Evolutionary conservation across 345 rosid species (phyloP).

Genomic region (Gossypium arboreum): DNA sequence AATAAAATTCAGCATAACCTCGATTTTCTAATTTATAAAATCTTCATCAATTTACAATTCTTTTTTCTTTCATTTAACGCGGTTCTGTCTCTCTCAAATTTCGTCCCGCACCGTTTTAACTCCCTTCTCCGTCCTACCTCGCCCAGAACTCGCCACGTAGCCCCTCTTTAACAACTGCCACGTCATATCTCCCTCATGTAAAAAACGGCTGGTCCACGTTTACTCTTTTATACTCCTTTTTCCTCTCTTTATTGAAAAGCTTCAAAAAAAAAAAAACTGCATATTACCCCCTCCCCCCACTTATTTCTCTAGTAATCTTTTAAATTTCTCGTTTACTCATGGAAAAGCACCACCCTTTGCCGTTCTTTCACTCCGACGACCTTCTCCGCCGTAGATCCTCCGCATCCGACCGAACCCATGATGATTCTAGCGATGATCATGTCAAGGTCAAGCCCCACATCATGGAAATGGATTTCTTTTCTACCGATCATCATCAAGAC

Average conservation of each 20-base stretch:
- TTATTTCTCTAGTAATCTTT: slow-evolving; percentile 1
- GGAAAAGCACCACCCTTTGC: slow-evolving; percentile 55
- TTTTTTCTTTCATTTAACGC: slow-evolving; percentile 28
- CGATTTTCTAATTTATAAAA: too few species aligned
- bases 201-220: slow-evolving; percentile 44
- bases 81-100: not conserved
- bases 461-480: slow-evolving; percentile 86
- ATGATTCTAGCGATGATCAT: slow-evolving; percentile 23
- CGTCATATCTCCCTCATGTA: slow-evolving; percentile 8
- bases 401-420: slow-evolving; percentile 9
- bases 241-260: not conserved
- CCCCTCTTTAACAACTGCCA: not conserved
- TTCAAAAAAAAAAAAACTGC: slow-evolving; percentile 27
- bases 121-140: slow-evolving; percentile 2
- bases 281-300: slow-evolving; percentile 24
- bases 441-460: slow-evolving; percentile 31
- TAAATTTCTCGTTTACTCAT: slow-evolving; percentile 28
- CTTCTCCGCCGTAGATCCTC: slow-evolving; percentile 29
- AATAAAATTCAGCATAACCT: too few species aligned
- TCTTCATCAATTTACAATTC: too few species aligned
- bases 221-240: slow-evolving; percentile 6
- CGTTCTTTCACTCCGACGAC: slow-evolving; percentile 53
- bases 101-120: slow-evolving; percentile 15
- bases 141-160: not conserved
- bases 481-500: slow-evolving; percentile 27